Percentiles rank a stretch among this genome's conserved stretches.
phyloP scores from a whole-genome alignment of 1,139 yeast species.

The Yamadazyma siamensis region DNA sequence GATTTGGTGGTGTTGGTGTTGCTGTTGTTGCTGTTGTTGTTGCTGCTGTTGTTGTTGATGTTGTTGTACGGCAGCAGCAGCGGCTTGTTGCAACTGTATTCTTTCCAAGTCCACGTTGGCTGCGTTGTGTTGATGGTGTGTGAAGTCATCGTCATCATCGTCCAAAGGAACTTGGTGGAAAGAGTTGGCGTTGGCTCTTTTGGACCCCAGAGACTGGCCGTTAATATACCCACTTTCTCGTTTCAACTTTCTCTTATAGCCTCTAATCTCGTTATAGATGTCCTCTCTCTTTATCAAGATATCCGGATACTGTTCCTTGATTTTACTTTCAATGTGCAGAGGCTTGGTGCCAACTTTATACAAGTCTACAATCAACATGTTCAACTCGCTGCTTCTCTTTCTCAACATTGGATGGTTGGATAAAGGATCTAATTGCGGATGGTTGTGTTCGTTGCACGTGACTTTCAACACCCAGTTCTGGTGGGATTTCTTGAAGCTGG shows the following conservation, averaged over 20 bases:
- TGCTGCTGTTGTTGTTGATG: constrained; percentile 7
- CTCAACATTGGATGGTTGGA: constrained; percentile 57
- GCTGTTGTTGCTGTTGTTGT: constrained; percentile 10
- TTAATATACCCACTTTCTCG: constrained; percentile 31
- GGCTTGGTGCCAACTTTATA: constrained; percentile 59
- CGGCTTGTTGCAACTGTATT: constrained; percentile 17
- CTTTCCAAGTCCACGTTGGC: constrained; percentile 16
- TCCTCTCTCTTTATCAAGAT: constrained; percentile 56
- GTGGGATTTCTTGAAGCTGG: constrained; percentile 47
- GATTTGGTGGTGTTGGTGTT: constrained; percentile 4
- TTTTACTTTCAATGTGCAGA: constrained; percentile 52
- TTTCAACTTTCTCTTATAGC: constrained; percentile 53
- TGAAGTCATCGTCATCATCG: constrained; percentile 30
- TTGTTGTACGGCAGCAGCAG: constrained; percentile 31
- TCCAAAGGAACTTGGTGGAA: constrained; percentile 30
- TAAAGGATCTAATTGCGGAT: constrained; percentile 56
- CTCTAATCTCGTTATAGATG: constrained; percentile 56
- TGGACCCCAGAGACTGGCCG: constrained; percentile 13
- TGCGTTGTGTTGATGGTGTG: constrained; percentile 12
- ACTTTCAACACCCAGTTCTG: constrained; percentile 53
- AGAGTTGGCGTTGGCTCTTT: constrained; percentile 25
- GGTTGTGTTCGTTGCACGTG: constrained; percentile 57
- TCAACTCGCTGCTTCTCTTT: constrained; percentile 52
- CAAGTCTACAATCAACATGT: constrained; percentile 49
- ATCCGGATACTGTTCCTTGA: constrained; percentile 52